Percentiles rank a stretch among this genome's conserved stretches.
phyloP scores from a whole-genome alignment of 257 asterid genomes.

The Salvia hispanica region DNA sequence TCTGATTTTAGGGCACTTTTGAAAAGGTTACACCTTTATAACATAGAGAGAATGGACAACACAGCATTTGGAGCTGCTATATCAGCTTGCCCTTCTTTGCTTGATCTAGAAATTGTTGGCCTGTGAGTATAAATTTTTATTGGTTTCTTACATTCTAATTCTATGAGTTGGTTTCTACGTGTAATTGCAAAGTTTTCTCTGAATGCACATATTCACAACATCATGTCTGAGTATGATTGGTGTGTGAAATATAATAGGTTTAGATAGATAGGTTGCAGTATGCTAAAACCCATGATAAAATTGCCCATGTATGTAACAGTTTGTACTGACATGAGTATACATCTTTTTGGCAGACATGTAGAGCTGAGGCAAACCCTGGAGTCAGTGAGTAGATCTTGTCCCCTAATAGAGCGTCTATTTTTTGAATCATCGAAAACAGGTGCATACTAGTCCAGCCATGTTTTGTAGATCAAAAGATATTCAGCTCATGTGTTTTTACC shows the following conservation, averaged over 20 bases:
- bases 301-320: background rate
- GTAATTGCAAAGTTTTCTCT: background rate
- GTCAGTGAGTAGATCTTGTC: constrained; percentile 72
- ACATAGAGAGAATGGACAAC: constrained; percentile 77
- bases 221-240: background rate
- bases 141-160: constrained; percentile 19
- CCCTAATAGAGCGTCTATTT: constrained; percentile 65
- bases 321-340: constrained; percentile 26
- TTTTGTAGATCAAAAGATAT: constrained; percentile 15
- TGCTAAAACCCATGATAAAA: background rate
- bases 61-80: constrained; percentile 65
- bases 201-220: background rate
- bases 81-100: constrained; percentile 69
- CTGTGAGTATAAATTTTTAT: constrained; percentile 61
- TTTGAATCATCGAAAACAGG: constrained; percentile 81
- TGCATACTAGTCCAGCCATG: constrained; percentile 30
- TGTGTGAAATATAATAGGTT: background rate
- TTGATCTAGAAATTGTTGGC: constrained; percentile 82
- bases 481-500: constrained; percentile 32
- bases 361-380: constrained; percentile 73
- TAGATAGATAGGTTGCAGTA: constrained; percentile 11
- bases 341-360: constrained; percentile 49
- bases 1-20: constrained; percentile 49
- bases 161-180: constrained; percentile 21
- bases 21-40: constrained; percentile 75